These are phyloP conservation scores for Pythium oligandrum DNA, from an alignment of 352 stramenopile species.

Conservation along the genomic window DNA sequence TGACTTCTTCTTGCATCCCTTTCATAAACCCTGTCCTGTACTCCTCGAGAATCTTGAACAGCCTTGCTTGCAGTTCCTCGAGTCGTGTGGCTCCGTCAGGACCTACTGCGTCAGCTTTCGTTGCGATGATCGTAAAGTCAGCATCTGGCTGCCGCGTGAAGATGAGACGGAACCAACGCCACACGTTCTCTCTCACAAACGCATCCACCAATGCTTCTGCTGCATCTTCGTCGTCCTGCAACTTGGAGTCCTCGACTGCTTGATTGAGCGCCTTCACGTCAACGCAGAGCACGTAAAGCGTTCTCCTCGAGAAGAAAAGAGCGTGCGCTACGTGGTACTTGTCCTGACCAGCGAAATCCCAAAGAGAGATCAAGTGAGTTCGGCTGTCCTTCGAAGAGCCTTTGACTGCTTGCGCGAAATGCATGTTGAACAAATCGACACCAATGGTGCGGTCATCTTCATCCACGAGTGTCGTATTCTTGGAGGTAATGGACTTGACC, in stretches of 20 bases:
- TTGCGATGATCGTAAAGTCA: slow-evolving; percentile 11
- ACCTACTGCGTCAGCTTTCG: slow-evolving; percentile 5
- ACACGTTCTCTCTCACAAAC: slow-evolving; percentile 3
- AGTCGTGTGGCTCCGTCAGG: too few relatives aligned
- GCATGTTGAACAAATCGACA: slow-evolving; percentile 21
- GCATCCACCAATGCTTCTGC: slow-evolving; percentile 1
- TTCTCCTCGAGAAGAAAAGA: slow-evolving; percentile 9
- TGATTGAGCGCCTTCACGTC: slow-evolving; percentile 7
- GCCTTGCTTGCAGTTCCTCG: too few relatives aligned
- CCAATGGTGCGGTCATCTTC: slow-evolving; percentile 23
- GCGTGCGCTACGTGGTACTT: slow-evolving; percentile 11
- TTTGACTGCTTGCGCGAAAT: slow-evolving; percentile 5
- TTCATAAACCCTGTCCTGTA: too few relatives aligned
- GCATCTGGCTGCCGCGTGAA: slow-evolving; percentile 8
- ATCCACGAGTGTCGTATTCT: slow-evolving; percentile 6
- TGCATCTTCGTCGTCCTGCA: slow-evolving; percentile 1
- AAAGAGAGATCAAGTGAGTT: slow-evolving; percentile 10
- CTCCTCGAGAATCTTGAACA: too few relatives aligned
- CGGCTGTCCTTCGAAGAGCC: not conserved
- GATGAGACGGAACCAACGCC: slow-evolving; percentile 7
- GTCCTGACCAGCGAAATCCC: slow-evolving; percentile 14
- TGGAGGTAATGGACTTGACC: slow-evolving; percentile 18
- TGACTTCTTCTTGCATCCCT: too few relatives aligned
- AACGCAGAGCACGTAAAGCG: slow-evolving; percentile 10
- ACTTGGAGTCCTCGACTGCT: not conserved